These are phyloP conservation scores for Calonectria hawksworthii DNA, from an alignment of 2,329 filamentous ascomycete species.

Conservation along the genomic window DNA sequence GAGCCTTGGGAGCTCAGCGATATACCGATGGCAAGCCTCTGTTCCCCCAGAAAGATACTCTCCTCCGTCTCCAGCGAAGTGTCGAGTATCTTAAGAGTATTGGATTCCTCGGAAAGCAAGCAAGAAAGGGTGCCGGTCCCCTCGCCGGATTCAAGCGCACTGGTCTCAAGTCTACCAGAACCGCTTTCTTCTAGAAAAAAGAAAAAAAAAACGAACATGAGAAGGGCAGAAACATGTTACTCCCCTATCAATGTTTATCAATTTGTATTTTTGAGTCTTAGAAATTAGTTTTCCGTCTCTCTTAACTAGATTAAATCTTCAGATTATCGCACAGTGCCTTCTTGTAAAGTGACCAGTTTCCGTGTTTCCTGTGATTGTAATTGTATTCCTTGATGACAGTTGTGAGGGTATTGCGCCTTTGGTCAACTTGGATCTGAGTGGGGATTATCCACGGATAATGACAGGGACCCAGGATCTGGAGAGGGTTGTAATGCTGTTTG, in stretches of 20 bases:
- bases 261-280: not conserved
- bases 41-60: not conserved
- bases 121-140: not conserved
- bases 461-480: too few species aligned
- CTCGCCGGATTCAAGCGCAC: not conserved
- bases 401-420: too few species aligned
- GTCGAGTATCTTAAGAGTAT: constrained; percentile 10
- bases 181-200: not conserved
- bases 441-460: too few species aligned
- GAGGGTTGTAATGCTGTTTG: too few species aligned
- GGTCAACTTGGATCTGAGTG: too few species aligned
- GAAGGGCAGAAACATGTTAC: not conserved
- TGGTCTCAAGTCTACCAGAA: not conserved
- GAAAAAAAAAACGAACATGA: not conserved
- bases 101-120: constrained; percentile 9
- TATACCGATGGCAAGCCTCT: not conserved
- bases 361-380: too few species aligned
- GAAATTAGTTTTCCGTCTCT: not conserved
- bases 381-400: too few species aligned
- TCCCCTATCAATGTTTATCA: not conserved
- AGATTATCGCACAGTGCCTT: not conserved
- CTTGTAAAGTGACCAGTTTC: too few species aligned
- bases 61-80: constrained; percentile 18
- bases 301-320: not conserved
- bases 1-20: not conserved